Percentiles rank a stretch among this genome's conserved stretches.
Conservation (phyloP, 2,329 filamentous ascomycete genomes). For the Alternaria angustiovoidea region DNA sequence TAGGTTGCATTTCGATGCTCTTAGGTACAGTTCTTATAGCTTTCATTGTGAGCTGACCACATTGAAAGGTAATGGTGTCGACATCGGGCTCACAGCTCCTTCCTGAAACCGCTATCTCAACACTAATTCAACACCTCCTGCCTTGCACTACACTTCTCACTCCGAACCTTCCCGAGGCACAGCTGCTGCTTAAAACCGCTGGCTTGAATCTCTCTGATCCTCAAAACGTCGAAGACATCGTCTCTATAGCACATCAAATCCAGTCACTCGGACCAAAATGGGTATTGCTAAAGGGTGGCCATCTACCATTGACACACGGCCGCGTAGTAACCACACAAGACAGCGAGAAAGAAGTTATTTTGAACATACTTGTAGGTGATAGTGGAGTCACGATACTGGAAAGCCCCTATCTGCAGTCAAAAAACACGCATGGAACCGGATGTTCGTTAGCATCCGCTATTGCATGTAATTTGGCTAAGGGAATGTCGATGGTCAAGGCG, state of each 20-base stretch:
- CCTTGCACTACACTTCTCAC: constrained; percentile 74
- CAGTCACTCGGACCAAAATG: constrained; percentile 75
- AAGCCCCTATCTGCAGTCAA: constrained; percentile 74
- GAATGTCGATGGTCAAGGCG: constrained; percentile 64
- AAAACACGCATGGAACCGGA: constrained; percentile 92
- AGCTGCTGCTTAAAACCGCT: constrained; percentile 66
- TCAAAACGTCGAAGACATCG: constrained; percentile 69
- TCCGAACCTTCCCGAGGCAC: constrained; percentile 79
- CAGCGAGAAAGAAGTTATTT: constrained; percentile 70
- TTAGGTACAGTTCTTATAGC: background rate
- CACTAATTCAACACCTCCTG: constrained; percentile 68
- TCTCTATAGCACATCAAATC: constrained; percentile 71
- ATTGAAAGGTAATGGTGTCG: constrained; percentile 80
- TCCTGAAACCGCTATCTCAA: constrained; percentile 68
- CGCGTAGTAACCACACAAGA: constrained; percentile 65
- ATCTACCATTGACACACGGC: constrained; percentile 77
- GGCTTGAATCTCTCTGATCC: constrained; percentile 59
- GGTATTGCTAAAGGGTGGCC: constrained; percentile 90
- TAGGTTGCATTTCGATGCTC: background rate
- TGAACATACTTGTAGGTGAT: constrained; percentile 78
- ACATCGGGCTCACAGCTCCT: constrained; percentile 79
- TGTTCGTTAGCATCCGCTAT: constrained; percentile 91
- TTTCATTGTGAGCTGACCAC: background rate
- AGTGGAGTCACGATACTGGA: constrained; percentile 69
- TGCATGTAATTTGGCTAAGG: constrained; percentile 73